Percentiles rank a stretch among this genome's conserved stretches.
Conservation (phyloP, 495 filamentous ascomycete genomes). For the Evernia prunastri region DNA sequence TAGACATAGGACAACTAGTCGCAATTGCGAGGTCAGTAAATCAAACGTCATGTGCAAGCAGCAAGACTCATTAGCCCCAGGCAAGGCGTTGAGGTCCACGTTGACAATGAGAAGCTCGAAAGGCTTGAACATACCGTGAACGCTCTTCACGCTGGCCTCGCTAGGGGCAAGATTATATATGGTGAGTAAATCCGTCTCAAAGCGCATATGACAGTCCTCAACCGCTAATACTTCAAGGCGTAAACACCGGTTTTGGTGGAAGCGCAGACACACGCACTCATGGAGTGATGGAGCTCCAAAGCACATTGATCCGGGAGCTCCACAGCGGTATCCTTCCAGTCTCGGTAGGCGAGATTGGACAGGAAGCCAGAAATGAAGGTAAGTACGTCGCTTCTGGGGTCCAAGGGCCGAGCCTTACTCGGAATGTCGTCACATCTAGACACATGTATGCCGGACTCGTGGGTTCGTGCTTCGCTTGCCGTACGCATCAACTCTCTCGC, state of each 20-base stretch:
- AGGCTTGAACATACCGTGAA: conserved; percentile 19
- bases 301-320: conserved; percentile 48
- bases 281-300: conserved; percentile 44
- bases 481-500: conserved; percentile 51
- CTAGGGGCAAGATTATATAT: conserved; percentile 3
- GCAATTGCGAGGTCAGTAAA: background rate
- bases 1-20: background rate
- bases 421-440: background rate
- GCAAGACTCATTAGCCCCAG: background rate
- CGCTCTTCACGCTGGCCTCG: background rate
- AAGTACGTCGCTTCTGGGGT: background rate
- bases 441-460: conserved; percentile 38
- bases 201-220: background rate
- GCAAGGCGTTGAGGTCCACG: background rate
- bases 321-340: conserved; percentile 44
- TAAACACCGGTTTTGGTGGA: conserved; percentile 63
- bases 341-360: background rate
- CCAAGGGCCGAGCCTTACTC: background rate
- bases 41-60: background rate
- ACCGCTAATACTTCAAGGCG: conserved; percentile 31
- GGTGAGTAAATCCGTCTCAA: background rate
- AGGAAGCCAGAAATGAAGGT: background rate
- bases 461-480: conserved; percentile 51
- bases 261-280: conserved; percentile 51
- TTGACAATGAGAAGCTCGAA: background rate